These are phyloP conservation scores for Hymenoscyphus infarciens DNA, from an alignment of 2,329 filamentous ascomycete species.

Conservation along the genomic window DNA sequence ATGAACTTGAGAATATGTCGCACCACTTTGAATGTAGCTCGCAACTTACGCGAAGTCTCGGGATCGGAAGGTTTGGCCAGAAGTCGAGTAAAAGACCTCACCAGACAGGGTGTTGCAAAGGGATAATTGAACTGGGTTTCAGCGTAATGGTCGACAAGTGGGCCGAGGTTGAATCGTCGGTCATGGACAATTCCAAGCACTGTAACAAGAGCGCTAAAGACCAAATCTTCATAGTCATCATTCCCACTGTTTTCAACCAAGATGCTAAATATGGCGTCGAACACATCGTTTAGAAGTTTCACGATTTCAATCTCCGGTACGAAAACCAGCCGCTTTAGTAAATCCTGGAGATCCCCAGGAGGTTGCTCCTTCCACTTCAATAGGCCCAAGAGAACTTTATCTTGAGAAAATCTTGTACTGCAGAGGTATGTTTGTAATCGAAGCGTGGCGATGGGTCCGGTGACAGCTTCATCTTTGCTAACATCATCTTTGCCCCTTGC, in stretches of 20 bases:
- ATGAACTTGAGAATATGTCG: slow-evolving; percentile 93
- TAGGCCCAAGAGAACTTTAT: slow-evolving; percentile 78
- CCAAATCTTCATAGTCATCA: slow-evolving; percentile 86
- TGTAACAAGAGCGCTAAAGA: slow-evolving; percentile 85
- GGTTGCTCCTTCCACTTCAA: slow-evolving; percentile 80
- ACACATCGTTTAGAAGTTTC: slow-evolving; percentile 83
- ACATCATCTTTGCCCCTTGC: slow-evolving; percentile 62
- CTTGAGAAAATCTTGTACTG: slow-evolving; percentile 92
- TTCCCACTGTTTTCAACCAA: slow-evolving; percentile 87
- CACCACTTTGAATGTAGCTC: slow-evolving; percentile 92
- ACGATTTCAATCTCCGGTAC: slow-evolving; percentile 97
- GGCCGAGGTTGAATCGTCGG: slow-evolving; percentile 84
- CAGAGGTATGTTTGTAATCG: slow-evolving; percentile 81
- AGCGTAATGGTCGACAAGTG: slow-evolving; percentile 87
- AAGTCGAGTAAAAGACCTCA: slow-evolving; percentile 80
- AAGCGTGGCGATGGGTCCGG: slow-evolving; percentile 75
- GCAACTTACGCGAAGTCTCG: slow-evolving; percentile 76
- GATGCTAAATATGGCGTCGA: slow-evolving; percentile 88
- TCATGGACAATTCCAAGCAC: slow-evolving; percentile 94
- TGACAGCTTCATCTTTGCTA: slow-evolving; percentile 68
- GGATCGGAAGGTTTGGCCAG: slow-evolving; percentile 79
- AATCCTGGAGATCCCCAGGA: slow-evolving; percentile 65
- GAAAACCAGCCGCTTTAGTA: slow-evolving; percentile 82
- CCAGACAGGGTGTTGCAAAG: slow-evolving; percentile 82
- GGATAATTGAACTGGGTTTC: slow-evolving; percentile 89